phyloP scores from a whole-genome alignment of 2,329 filamentous ascomycete species.

The Aspergillus sp. region DNA sequence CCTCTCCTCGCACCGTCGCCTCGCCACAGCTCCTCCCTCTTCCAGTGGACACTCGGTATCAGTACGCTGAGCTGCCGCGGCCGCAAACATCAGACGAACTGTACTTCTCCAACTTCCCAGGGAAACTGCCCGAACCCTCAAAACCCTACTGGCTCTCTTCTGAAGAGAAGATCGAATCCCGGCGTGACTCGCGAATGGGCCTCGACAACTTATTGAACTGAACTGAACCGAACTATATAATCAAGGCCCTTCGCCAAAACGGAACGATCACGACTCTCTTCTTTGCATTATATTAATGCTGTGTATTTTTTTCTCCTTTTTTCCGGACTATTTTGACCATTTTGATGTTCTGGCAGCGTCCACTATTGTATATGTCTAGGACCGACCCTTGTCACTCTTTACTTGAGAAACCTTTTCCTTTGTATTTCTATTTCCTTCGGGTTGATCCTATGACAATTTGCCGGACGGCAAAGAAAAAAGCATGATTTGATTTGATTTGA shows the following conservation, averaged over 20 bases:
- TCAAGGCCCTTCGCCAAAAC: too few relatives aligned
- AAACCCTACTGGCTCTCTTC: constrained; percentile 29
- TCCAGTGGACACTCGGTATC: constrained; percentile 46
- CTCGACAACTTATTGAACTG: constrained; percentile 40
- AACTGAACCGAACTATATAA: constrained; percentile 9
- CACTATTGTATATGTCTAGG: constrained; percentile 13
- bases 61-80: constrained; percentile 33
- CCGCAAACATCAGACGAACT: constrained; percentile 24
- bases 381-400: constrained; percentile 17
- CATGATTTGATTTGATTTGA: constrained; percentile 10
- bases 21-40: constrained; percentile 43
- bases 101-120: constrained; percentile 6
- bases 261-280: too few relatives aligned
- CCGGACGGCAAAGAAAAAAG: constrained; percentile 3
- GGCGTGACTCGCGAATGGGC: constrained; percentile 42
- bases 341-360: constrained; percentile 18
- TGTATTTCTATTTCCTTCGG: constrained; percentile 20
- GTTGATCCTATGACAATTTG: background rate
- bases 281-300: too few relatives aligned
- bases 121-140: constrained; percentile 23
- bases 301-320: too few relatives aligned
- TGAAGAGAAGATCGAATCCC: constrained; percentile 24
- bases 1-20: constrained; percentile 52
- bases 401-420: constrained; percentile 15
- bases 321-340: constrained; percentile 10